A percentile compares a stretch with the other conserved stretches of the same genome.
phyloP scores from a whole-genome alignment of 1,284 basidiomycete species.

The Sanghuangporus baumii region DNA sequence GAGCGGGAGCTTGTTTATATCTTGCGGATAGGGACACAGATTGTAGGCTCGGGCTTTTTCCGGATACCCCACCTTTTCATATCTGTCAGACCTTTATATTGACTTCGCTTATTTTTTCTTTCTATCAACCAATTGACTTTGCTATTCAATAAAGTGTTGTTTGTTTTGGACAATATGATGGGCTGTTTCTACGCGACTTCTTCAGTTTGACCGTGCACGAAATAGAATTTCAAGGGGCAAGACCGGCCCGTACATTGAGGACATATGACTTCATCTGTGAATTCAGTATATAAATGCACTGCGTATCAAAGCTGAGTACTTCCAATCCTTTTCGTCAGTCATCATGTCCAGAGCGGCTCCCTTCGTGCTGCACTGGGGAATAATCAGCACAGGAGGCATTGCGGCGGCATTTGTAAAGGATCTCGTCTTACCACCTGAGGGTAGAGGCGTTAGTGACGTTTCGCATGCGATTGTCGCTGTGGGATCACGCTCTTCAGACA shows the following conservation, averaged over 20 bases:
- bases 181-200: too few species aligned
- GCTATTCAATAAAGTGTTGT: neutral
- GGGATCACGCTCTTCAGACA: slow-evolving; percentile 31
- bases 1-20: too few species aligned
- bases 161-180: too few species aligned
- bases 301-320: neutral
- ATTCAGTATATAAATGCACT: neutral
- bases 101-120: too few species aligned
- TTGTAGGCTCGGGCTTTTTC: neutral
- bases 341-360: slow-evolving; percentile 9
- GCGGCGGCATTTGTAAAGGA: slow-evolving; percentile 21
- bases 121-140: neutral
- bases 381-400: slow-evolving; percentile 20
- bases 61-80: too few species aligned
- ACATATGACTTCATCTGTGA: neutral
- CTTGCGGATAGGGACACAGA: neutral
- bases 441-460: slow-evolving; percentile 34
- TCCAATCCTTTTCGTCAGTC: neutral
- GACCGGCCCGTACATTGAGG: neutral
- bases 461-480: slow-evolving; percentile 38
- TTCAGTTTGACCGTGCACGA: neutral
- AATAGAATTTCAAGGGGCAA: neutral
- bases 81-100: too few species aligned
- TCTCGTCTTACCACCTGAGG: slow-evolving; percentile 21
- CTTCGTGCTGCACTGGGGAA: slow-evolving; percentile 17